phyloP scores from a whole-genome alignment of 2,329 filamentous ascomycete species.

The Lasiodiplodia theobromae region DNA sequence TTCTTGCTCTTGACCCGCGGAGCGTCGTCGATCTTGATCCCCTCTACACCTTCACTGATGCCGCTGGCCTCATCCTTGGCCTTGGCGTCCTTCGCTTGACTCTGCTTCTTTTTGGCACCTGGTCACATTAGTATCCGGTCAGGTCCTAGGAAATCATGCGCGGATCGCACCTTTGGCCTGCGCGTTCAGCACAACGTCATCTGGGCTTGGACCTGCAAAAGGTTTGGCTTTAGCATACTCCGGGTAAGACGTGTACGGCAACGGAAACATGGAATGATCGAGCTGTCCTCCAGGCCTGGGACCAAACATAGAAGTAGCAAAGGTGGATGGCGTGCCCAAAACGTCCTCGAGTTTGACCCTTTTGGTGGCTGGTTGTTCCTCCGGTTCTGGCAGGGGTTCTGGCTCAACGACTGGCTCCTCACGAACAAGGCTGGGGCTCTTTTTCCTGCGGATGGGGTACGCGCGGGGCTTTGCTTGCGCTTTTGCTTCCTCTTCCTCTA shows the following conservation, averaged over 20 bases:
- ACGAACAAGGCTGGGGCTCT: conserved; percentile 19
- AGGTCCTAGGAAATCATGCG: conserved; percentile 33
- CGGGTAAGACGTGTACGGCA: conserved; percentile 49
- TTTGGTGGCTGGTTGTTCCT: conserved; percentile 12
- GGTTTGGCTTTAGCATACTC: conserved; percentile 60
- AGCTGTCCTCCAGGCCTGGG: conserved; percentile 23
- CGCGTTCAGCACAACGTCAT: conserved; percentile 86
- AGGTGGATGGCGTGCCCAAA: conserved; percentile 57
- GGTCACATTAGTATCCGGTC: conserved; percentile 33
- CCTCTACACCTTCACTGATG: conserved; percentile 57
- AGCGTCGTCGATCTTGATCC: conserved; percentile 58
- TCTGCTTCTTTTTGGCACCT: conserved; percentile 37
- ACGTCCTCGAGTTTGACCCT: conserved; percentile 43
- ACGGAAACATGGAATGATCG: conserved; percentile 36
- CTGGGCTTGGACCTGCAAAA: conserved; percentile 87
- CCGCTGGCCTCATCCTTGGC: conserved; percentile 42
- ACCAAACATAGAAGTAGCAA: conserved; percentile 59
- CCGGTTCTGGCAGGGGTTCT: conserved; percentile 8
- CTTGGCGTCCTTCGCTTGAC: conserved; percentile 33
- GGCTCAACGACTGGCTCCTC: neutral
- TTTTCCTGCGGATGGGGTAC: conserved; percentile 18
- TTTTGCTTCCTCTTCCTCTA: neutral
- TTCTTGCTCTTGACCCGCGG: conserved; percentile 73
- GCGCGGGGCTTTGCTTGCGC: neutral
- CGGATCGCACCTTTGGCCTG: conserved; percentile 61